These are phyloP conservation scores for Limnomonas spitsbergensis DNA, from an alignment of 139 green algal species.

Conservation along the genomic window DNA sequence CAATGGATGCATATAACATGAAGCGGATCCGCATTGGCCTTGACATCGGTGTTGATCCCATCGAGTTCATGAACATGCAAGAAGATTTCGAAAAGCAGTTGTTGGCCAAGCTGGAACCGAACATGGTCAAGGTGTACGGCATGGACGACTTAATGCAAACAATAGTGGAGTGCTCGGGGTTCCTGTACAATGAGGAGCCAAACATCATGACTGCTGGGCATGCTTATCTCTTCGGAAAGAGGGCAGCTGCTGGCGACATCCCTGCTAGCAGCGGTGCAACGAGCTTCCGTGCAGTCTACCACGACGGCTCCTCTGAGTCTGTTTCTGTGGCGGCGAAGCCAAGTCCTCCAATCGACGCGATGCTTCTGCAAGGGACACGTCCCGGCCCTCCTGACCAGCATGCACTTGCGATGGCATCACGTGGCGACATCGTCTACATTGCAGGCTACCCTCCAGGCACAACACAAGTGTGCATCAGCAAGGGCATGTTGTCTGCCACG, in stretches of 20 bases:
- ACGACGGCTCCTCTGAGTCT: not conserved
- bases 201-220: not conserved
- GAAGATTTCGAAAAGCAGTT: not conserved
- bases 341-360: not conserved
- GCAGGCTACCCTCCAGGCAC: not conserved
- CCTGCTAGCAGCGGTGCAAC: too few relatives aligned
- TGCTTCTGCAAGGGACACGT: not conserved
- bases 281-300: not conserved
- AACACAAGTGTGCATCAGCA: not conserved
- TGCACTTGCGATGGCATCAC: not conserved
- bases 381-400: not conserved
- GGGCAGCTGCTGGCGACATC: too few relatives aligned
- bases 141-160: not conserved
- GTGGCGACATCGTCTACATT: conserved; percentile 10
- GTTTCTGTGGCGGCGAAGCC: not conserved
- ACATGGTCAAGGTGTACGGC: not conserved
- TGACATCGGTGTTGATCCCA: not conserved
- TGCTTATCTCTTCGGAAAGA: not conserved
- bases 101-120: not conserved
- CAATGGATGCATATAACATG: not conserved
- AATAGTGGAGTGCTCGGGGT: not conserved
- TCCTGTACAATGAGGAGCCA: not conserved
- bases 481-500: not conserved
- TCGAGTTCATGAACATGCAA: not conserved
- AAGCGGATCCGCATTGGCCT: not conserved